Evolutionary conservation across 257 asterid species (phyloP).

Genomic region (Solanum ossicruentum): DNA sequence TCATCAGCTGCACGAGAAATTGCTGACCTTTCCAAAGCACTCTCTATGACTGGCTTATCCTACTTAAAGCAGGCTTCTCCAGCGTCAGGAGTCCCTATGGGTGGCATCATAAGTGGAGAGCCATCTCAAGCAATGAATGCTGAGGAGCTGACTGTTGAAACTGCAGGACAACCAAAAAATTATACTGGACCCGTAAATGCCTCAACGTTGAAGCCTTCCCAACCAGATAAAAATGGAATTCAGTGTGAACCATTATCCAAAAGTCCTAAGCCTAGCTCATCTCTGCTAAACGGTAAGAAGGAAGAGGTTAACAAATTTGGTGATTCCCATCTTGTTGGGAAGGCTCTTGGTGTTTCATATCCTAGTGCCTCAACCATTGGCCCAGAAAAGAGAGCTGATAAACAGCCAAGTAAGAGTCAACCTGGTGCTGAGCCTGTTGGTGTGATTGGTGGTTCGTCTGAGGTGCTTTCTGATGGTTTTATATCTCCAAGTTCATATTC

Average conservation of each 20-base stretch:
- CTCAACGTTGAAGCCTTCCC: not conserved
- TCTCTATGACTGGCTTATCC: slow-evolving; percentile 32
- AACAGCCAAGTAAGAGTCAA: not conserved
- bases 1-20: slow-evolving; percentile 28
- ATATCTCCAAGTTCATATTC: not conserved
- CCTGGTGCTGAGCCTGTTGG: not conserved
- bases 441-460: not conserved
- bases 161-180: not conserved
- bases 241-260: not conserved
- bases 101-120: not conserved
- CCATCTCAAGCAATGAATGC: not conserved
- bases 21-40: slow-evolving; percentile 31
- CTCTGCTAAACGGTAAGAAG: not conserved
- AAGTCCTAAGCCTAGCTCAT: not conserved
- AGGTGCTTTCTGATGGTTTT: not conserved
- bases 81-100: slow-evolving; percentile 15
- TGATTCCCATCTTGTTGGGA: slow-evolving; percentile 1
- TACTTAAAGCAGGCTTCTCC: slow-evolving; percentile 24
- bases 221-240: not conserved
- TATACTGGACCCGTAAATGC: not conserved
- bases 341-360: not conserved
- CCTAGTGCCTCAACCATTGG: not conserved
- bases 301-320: slow-evolving; percentile 1
- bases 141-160: not conserved
- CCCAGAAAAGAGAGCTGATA: not conserved